These are phyloP conservation scores for Linum trigynum DNA, from an alignment of 345 rosid genomes.

Conservation along the genomic window DNA sequence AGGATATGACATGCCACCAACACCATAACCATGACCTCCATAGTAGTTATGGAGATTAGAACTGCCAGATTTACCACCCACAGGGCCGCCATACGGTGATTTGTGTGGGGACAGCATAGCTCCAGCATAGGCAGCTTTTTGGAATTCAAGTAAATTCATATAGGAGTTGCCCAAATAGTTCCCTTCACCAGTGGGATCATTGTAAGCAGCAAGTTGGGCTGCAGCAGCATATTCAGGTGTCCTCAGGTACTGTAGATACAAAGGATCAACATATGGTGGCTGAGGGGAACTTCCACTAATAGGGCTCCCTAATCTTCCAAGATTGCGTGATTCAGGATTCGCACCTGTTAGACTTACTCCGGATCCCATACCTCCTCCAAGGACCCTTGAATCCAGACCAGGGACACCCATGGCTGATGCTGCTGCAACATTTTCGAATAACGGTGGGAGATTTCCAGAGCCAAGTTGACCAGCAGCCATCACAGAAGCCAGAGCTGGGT, in stretches of 20 bases:
- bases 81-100: slow-evolving; percentile 40
- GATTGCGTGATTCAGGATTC: slow-evolving; percentile 37
- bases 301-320: slow-evolving; percentile 34
- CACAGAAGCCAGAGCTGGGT: slow-evolving; percentile 51
- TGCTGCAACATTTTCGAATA: slow-evolving; percentile 62
- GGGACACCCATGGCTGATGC: slow-evolving; percentile 45
- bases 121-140: slow-evolving; percentile 48
- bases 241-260: slow-evolving; percentile 53
- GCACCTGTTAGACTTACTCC: slow-evolving; percentile 37
- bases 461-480: slow-evolving; percentile 55
- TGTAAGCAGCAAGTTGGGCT: slow-evolving; percentile 37
- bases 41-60: slow-evolving; percentile 51
- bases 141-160: slow-evolving; percentile 49
- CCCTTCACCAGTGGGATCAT: slow-evolving; percentile 39
- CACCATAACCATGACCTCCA: slow-evolving; percentile 42
- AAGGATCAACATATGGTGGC: slow-evolving; percentile 47
- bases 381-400: slow-evolving; percentile 56
- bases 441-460: slow-evolving; percentile 41
- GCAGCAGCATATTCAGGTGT: slow-evolving; percentile 37
- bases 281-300: slow-evolving; percentile 44
- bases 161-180: slow-evolving; percentile 45
- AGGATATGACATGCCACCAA: slow-evolving; percentile 49
- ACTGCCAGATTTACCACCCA: slow-evolving; percentile 41
- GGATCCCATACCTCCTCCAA: slow-evolving; percentile 45
- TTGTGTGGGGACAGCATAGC: slow-evolving; percentile 43